Percentiles rank a stretch among this genome's conserved stretches.
Evolutionary conservation across 257 asterid species (phyloP).

Genomic region (Nicotiana knightiana): DNA sequence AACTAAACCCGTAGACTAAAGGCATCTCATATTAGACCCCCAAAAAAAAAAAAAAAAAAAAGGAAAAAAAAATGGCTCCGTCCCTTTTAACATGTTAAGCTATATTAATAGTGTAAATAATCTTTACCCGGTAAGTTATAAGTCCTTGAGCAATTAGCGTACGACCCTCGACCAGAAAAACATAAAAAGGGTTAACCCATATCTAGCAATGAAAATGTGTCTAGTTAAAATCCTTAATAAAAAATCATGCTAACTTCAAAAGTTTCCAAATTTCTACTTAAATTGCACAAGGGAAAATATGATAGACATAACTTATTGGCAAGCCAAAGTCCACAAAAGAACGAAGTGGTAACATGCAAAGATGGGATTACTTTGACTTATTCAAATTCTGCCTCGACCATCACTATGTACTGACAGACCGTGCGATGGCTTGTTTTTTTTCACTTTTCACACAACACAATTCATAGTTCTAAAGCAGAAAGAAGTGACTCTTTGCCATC

Average conservation of each 20-base stretch:
- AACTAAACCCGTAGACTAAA: too few species aligned
- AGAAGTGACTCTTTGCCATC: neutral
- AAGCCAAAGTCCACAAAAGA: neutral
- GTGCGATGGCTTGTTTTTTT: neutral
- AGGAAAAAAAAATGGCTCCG: too few species aligned
- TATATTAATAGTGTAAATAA: too few species aligned
- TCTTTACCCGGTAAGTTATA: too few species aligned
- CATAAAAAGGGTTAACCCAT: too few species aligned
- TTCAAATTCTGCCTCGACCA: conserved; percentile 1
- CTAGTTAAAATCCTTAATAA: neutral
- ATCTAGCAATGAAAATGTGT: too few species aligned
- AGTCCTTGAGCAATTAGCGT: too few species aligned
- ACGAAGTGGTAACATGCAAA: neutral
- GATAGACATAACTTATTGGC: neutral
- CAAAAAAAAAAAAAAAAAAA: too few species aligned
- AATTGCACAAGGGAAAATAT: neutral
- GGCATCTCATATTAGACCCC: too few species aligned
- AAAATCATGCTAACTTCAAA: neutral
- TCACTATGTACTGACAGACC: neutral
- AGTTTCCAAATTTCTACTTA: neutral
- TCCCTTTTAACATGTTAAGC: too few species aligned
- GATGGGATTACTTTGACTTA: neutral
- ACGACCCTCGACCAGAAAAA: too few species aligned
- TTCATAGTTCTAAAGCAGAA: neutral
- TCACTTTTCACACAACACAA: conserved; percentile 2